Conservation (phyloP, 2,329 filamentous ascomycete genomes). For the Venturia carpophila region DNA sequence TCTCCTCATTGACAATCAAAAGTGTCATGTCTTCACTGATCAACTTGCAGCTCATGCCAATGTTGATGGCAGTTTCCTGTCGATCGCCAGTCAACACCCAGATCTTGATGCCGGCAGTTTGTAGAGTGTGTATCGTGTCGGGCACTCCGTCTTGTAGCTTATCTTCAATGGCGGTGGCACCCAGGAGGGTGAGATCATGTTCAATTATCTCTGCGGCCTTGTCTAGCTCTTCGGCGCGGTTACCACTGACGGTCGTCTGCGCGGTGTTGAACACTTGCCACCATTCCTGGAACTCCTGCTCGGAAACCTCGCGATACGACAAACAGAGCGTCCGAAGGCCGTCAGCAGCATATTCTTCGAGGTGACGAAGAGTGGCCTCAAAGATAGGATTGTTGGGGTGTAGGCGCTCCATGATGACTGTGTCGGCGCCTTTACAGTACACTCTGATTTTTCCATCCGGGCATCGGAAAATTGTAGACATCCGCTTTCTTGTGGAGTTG, state of each 20-base stretch:
- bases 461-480: constrained; percentile 96
- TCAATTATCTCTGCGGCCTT: constrained; percentile 96
- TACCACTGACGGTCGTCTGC: constrained; percentile 82
- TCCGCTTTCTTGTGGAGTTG: constrained; percentile 93
- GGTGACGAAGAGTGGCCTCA: constrained; percentile 81
- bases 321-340: constrained; percentile 90
- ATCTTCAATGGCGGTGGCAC: constrained; percentile 96
- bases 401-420: constrained; percentile 89
- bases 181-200: constrained; percentile 80
- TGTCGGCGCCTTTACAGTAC: constrained; percentile 96
- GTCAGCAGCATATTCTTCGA: constrained; percentile 98
- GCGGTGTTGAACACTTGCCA: constrained; percentile 77
- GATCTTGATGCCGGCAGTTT: constrained; percentile 95
- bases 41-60: constrained; percentile 98
- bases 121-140: constrained; percentile 94
- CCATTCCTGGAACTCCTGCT: constrained; percentile 86
- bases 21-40: constrained; percentile 99
- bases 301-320: constrained; percentile 85
- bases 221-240: constrained; percentile 87
- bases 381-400: constrained; percentile 71
- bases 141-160: constrained; percentile 93
- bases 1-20: constrained; percentile 90
- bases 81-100: constrained; percentile 97
- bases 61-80: constrained; percentile 98
- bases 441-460: constrained; percentile 90